These are phyloP conservation scores for Blakeslea trispora DNA, from an alignment of 371 early-diverging fungal species.

Conservation along the genomic window DNA sequence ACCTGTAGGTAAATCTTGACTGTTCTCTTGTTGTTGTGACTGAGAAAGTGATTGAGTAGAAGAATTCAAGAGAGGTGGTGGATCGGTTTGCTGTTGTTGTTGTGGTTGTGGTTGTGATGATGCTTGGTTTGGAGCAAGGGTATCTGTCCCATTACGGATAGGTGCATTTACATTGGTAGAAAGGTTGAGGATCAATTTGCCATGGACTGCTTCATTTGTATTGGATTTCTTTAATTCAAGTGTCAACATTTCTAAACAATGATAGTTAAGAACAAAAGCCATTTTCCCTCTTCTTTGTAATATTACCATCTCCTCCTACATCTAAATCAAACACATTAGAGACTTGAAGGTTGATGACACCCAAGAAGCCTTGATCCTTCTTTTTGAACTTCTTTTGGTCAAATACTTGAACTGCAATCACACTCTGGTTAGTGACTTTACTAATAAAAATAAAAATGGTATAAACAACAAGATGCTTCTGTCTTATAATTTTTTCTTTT, in stretches of 20 bases:
- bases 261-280: not conserved
- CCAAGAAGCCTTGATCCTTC: constrained; percentile 94
- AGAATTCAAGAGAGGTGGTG: constrained; percentile 5
- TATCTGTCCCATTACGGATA: constrained; percentile 47
- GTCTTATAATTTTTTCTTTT: constrained; percentile 21
- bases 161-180: constrained; percentile 62
- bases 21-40: constrained; percentile 3
- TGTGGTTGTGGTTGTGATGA: constrained; percentile 10
- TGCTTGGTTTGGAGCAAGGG: constrained; percentile 31
- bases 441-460: constrained; percentile 42
- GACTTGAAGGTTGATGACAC: constrained; percentile 89
- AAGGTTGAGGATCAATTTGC: constrained; percentile 77
- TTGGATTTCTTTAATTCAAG: constrained; percentile 86
- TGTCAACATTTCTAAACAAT: constrained; percentile 77
- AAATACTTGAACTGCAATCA: constrained; percentile 93
- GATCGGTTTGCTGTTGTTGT: not conserved
- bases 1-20: constrained; percentile 35
- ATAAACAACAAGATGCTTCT: too few species aligned
- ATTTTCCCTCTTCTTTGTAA: not conserved
- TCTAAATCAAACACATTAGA: constrained; percentile 78
- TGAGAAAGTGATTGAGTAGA: too few species aligned
- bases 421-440: constrained; percentile 73
- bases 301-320: constrained; percentile 71
- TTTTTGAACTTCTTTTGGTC: constrained; percentile 96
- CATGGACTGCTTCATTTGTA: constrained; percentile 80